Percentiles rank a stretch among this genome's conserved stretches.
Conservation (phyloP, 2,329 filamentous ascomycete species). For the Pseudocercospora crystallina region DNA sequence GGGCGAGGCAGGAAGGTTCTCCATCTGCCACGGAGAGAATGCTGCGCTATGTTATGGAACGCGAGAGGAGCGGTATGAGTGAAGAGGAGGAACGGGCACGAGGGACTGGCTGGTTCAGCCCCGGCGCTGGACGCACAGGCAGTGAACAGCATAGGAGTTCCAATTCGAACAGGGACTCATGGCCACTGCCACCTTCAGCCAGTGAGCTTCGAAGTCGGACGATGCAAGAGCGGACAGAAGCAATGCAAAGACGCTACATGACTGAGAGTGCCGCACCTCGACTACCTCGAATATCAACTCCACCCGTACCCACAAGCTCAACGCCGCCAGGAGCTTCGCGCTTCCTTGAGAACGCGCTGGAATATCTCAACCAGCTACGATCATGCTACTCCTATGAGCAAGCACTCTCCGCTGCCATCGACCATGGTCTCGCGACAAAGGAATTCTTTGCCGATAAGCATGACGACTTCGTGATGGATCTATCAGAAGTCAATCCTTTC, state of each 20-base stretch:
- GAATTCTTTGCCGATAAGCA: slow-evolving; percentile 54
- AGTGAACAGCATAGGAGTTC: slow-evolving; percentile 20
- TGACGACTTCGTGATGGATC: slow-evolving; percentile 60
- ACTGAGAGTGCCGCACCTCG: slow-evolving; percentile 35
- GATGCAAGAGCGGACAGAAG: slow-evolving; percentile 32
- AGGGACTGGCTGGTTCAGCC: slow-evolving; percentile 34
- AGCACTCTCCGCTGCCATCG: slow-evolving; percentile 53
- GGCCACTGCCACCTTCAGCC: slow-evolving; percentile 26
- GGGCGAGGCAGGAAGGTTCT: slow-evolving; percentile 32
- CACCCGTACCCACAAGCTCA: slow-evolving; percentile 23
- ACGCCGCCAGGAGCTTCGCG: slow-evolving; percentile 28
- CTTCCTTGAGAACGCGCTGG: slow-evolving; percentile 58
- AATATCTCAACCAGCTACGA: slow-evolving; percentile 61
- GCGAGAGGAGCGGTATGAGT: slow-evolving; percentile 37
- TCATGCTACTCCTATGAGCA: slow-evolving; percentile 55
- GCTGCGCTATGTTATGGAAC: slow-evolving; percentile 42
- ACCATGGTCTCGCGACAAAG: slow-evolving; percentile 53
- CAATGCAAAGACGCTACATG: slow-evolving; percentile 36
- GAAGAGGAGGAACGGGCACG: slow-evolving; percentile 36
- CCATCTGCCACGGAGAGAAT: slow-evolving; percentile 38
- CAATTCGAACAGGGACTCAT: slow-evolving; percentile 20
- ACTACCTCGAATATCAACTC: slow-evolving; percentile 31
- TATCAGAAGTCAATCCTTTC: slow-evolving; percentile 52
- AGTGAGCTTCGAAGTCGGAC: slow-evolving; percentile 23
- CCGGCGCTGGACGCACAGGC: slow-evolving; percentile 13